These are phyloP conservation scores for Suhomyces vadensis DNA, from an alignment of 805 yeast genomes.

Conservation along the genomic window DNA sequence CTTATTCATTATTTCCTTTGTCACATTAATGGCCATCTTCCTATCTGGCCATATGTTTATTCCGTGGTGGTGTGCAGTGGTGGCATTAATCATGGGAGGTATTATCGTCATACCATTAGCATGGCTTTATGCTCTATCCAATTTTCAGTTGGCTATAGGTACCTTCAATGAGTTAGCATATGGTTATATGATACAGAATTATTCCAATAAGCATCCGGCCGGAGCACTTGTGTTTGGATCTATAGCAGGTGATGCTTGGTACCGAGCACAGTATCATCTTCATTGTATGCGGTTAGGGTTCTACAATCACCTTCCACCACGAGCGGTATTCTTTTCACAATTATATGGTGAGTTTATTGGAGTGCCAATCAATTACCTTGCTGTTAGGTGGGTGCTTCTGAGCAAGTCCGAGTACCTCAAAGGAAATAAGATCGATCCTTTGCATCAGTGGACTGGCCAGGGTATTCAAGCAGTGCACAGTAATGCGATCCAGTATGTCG, in stretches of 20 bases:
- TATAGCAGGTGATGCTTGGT: slow-evolving; percentile 51
- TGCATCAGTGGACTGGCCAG: slow-evolving; percentile 57
- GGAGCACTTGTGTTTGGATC: slow-evolving; percentile 52
- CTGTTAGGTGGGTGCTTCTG: slow-evolving; percentile 48
- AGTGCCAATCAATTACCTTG: slow-evolving; percentile 51
- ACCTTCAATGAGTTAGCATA: slow-evolving; percentile 51
- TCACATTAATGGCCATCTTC: slow-evolving; percentile 33
- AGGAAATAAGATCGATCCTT: slow-evolving; percentile 41
- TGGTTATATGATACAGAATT: slow-evolving; percentile 45
- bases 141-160: slow-evolving; percentile 54
- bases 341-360: slow-evolving; percentile 54
- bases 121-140: slow-evolving; percentile 51
- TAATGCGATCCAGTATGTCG: slow-evolving; percentile 53
- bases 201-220: slow-evolving; percentile 41
- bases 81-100: slow-evolving; percentile 46
- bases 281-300: slow-evolving; percentile 49
- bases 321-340: slow-evolving; percentile 50
- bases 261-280: slow-evolving; percentile 44
- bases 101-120: slow-evolving; percentile 50
- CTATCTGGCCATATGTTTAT: slow-evolving; percentile 34
- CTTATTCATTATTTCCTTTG: slow-evolving; percentile 39
- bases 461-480: slow-evolving; percentile 41
- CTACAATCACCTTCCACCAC: slow-evolving; percentile 55
- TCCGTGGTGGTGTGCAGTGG: slow-evolving; percentile 47
- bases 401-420: slow-evolving; percentile 39